Evolutionary conservation across 345 rosid genomes (phyloP).

Genomic region (Aquilaria sinensis): DNA sequence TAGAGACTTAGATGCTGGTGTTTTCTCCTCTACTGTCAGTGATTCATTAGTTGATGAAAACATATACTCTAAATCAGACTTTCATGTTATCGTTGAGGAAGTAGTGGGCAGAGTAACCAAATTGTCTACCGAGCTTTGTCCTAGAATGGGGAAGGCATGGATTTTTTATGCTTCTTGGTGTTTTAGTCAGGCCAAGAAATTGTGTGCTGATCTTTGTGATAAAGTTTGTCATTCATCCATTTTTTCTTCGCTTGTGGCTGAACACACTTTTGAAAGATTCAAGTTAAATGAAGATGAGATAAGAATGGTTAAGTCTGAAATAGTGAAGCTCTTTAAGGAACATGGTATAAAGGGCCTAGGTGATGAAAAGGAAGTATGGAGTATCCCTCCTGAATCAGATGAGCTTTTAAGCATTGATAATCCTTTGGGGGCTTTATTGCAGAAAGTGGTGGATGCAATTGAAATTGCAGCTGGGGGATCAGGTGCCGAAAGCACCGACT

Average conservation of each 20-base stretch:
- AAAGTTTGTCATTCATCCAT: slow-evolving; percentile 37
- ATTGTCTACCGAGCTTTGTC: slow-evolving; percentile 76
- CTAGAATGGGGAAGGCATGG: slow-evolving; percentile 90
- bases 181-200: slow-evolving; percentile 61
- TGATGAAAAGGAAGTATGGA: slow-evolving; percentile 26
- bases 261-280: slow-evolving; percentile 57
- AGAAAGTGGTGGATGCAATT: slow-evolving; percentile 51
- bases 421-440: slow-evolving; percentile 32
- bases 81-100: slow-evolving; percentile 47
- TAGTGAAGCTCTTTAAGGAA: slow-evolving; percentile 34
- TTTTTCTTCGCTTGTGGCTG: slow-evolving; percentile 57
- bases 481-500: slow-evolving; percentile 49
- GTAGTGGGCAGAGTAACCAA: slow-evolving; percentile 67
- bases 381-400: slow-evolving; percentile 20
- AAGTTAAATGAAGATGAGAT: slow-evolving; percentile 65
- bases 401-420: slow-evolving; percentile 28
- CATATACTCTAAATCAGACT: slow-evolving; percentile 24
- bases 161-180: slow-evolving; percentile 94
- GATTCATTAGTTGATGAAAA: slow-evolving; percentile 24
- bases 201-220: slow-evolving; percentile 33
- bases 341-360: slow-evolving; percentile 12
- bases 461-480: slow-evolving; percentile 69
- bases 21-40: slow-evolving; percentile 25
- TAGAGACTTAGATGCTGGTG: slow-evolving; percentile 36
- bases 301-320: slow-evolving; percentile 34